These are phyloP conservation scores for Yamadazyma songkhlaensis DNA, from an alignment of 1,139 yeast genomes.

Conservation along the genomic window DNA sequence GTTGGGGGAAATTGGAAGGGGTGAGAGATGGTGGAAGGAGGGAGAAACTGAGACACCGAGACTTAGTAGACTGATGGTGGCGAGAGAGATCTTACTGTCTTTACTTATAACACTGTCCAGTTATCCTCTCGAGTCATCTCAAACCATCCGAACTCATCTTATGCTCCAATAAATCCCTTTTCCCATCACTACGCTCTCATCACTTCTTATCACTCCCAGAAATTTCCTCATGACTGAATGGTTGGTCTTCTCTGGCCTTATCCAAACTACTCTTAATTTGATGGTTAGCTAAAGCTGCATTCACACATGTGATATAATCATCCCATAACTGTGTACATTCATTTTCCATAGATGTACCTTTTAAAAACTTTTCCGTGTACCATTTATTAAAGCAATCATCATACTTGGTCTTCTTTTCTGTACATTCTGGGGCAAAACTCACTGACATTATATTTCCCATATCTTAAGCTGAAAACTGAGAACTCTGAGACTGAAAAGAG, in stretches of 20 bases:
- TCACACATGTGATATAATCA: constrained; percentile 81
- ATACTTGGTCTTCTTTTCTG: constrained; percentile 76
- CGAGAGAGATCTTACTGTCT: too few relatives aligned
- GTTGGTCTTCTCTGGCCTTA: constrained; percentile 89
- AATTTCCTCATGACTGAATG: constrained; percentile 50
- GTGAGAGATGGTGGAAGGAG: too few relatives aligned
- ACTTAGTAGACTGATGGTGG: too few relatives aligned
- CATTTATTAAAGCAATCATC: constrained; percentile 92
- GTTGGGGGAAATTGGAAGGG: too few relatives aligned
- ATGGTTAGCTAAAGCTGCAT: constrained; percentile 66
- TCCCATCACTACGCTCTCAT: too few relatives aligned
- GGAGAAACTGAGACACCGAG: too few relatives aligned
- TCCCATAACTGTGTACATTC: constrained; percentile 92
- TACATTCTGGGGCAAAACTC: constrained; percentile 96
- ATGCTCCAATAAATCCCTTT: too few relatives aligned
- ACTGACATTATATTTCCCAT: constrained; percentile 89
- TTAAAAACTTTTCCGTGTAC: constrained; percentile 87
- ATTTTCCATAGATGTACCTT: constrained; percentile 69
- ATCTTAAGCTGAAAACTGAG: too few relatives aligned
- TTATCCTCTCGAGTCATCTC: too few relatives aligned
- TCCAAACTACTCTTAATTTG: constrained; percentile 84
- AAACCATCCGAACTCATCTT: too few relatives aligned
- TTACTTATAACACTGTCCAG: too few relatives aligned
- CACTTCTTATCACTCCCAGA: constrained; percentile 10
- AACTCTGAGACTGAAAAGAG: too few relatives aligned